A percentile compares a stretch with the other conserved stretches of the same genome.
Evolutionary conservation across 805 yeast genomes (phyloP).

Genomic region (Zygotorulaspora florentina): DNA sequence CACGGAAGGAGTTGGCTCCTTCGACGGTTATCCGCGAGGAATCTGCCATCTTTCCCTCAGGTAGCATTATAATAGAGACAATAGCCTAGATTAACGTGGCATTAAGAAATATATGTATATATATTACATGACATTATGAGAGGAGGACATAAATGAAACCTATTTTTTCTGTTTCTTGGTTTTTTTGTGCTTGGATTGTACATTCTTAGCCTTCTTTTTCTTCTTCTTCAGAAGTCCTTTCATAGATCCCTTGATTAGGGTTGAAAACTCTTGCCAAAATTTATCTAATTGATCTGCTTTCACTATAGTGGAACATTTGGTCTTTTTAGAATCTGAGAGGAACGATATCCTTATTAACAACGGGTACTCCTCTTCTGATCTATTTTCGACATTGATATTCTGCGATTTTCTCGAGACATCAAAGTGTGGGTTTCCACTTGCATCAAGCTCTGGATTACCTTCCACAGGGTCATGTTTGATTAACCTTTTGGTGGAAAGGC

Average conservation of each 20-base stretch:
- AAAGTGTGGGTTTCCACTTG: conserved; percentile 37
- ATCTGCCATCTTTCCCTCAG: conserved; percentile 55
- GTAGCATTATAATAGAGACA: conserved; percentile 53
- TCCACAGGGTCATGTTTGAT: conserved; percentile 30
- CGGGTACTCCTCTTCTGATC: conserved; percentile 43
- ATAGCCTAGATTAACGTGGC: conserved; percentile 7
- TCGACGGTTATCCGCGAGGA: conserved; percentile 40
- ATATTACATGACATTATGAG: conserved; percentile 3
- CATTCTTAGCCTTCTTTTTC: conserved; percentile 56
- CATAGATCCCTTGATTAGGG: conserved; percentile 65
- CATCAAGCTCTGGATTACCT: conserved; percentile 48
- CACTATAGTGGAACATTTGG: conserved; percentile 72
- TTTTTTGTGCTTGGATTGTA: conserved; percentile 12
- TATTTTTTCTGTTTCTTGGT: conserved; percentile 12
- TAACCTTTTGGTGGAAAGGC: conserved; percentile 28
- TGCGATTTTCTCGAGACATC: conserved; percentile 30
- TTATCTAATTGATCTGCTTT: conserved; percentile 53
- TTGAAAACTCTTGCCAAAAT: conserved; percentile 76
- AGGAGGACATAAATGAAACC: neutral
- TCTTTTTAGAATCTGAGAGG: conserved; percentile 36
- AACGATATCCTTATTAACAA: conserved; percentile 58
- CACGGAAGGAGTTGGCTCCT: conserved; percentile 44
- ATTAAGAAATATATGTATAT: conserved; percentile 4
- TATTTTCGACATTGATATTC: conserved; percentile 7
- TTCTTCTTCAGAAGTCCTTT: conserved; percentile 77